These are phyloP conservation scores for Turritis glabra DNA, from an alignment of 345 rosid species.

Conservation along the genomic window DNA sequence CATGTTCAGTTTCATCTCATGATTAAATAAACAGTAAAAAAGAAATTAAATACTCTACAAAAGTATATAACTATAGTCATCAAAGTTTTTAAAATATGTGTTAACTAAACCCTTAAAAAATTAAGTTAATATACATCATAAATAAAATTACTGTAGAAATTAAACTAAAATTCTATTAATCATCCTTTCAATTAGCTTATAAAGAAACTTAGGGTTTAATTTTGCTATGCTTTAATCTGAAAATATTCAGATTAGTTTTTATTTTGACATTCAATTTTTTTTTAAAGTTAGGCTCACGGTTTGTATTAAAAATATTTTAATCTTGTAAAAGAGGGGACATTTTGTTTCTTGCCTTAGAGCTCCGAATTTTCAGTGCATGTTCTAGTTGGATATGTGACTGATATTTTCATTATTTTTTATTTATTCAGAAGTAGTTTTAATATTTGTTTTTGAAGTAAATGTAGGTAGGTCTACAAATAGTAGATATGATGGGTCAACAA, in stretches of 20 bases:
- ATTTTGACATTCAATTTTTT: neutral
- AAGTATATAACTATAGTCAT: neutral
- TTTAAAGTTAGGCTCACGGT: neutral
- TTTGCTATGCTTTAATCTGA: neutral
- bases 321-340: neutral
- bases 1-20: neutral
- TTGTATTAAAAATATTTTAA: neutral
- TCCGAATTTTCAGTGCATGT: neutral
- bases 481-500: constrained; percentile 31
- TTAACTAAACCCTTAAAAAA: neutral
- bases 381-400: neutral
- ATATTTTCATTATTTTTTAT: no score
- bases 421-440: neutral
- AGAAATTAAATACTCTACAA: neutral
- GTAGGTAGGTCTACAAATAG: constrained; percentile 37
- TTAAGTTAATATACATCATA: neutral
- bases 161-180: neutral
- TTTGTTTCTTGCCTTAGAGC: neutral
- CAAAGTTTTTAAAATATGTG: neutral
- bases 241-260: neutral
- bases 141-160: neutral
- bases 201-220: no score
- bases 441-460: neutral
- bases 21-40: neutral
- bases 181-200: neutral